Percentiles rank a stretch among this genome's conserved stretches.
phyloP scores from a whole-genome alignment of 129 eudicot genomes.

The Pulicaria dysenterica region DNA sequence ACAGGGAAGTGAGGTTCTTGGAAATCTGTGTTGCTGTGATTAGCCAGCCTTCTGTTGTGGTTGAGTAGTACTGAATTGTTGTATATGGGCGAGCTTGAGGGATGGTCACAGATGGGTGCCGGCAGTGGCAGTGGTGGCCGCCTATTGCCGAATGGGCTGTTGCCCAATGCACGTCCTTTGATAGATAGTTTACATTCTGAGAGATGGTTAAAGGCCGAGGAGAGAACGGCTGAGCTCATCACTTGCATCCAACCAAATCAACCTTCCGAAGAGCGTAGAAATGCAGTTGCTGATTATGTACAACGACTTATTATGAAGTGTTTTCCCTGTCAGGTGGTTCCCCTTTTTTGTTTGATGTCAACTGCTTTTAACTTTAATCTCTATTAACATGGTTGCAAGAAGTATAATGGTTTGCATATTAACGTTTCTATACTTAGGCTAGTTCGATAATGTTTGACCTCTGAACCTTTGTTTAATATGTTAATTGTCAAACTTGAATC shows the following conservation, averaged over 20 bases:
- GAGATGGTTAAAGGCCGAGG: slow-evolving; percentile 84
- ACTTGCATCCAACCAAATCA: slow-evolving; percentile 90
- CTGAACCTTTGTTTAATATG: not conserved
- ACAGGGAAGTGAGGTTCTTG: slow-evolving; percentile 10
- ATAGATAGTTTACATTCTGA: slow-evolving; percentile 60
- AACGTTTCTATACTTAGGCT: not conserved
- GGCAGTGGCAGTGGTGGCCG: slow-evolving; percentile 31
- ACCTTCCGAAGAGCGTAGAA: slow-evolving; percentile 74
- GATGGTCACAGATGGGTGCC: slow-evolving; percentile 63
- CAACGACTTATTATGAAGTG: slow-evolving; percentile 87
- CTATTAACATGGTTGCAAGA: not conserved
- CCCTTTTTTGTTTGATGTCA: not conserved
- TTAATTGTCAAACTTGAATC: slow-evolving; percentile 11
- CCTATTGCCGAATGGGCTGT: slow-evolving; percentile 71
- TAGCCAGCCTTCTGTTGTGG: slow-evolving; percentile 7
- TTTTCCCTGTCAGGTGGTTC: slow-evolving; percentile 84
- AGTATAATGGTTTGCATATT: not conserved
- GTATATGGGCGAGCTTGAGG: slow-evolving; percentile 83
- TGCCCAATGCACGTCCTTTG: slow-evolving; percentile 71
- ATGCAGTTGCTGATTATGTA: slow-evolving; percentile 95
- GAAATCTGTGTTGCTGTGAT: slow-evolving; percentile 7
- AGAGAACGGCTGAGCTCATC: slow-evolving; percentile 87
- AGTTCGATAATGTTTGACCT: not conserved
- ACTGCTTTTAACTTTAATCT: not conserved
- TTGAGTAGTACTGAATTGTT: slow-evolving; percentile 25